Conservation (phyloP, 495 filamentous ascomycete species). For the Aspergillus indologenus region DNA sequence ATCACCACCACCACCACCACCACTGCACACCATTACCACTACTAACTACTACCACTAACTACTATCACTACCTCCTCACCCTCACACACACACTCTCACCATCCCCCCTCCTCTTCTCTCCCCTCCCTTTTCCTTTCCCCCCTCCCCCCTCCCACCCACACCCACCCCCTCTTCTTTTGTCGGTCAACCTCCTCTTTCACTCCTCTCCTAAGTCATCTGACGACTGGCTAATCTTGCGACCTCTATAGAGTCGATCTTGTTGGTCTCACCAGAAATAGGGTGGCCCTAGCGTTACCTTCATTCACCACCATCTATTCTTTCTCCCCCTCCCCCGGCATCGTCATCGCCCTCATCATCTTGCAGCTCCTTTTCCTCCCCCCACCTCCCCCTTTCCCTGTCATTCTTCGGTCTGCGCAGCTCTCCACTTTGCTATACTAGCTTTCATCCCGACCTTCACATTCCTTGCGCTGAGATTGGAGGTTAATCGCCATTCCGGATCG, state of each 20-base stretch:
- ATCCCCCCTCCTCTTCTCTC: constrained; percentile 5
- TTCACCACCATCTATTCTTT: constrained; percentile 4
- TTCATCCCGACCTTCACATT: constrained; percentile 4
- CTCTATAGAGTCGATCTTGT: constrained; percentile 19
- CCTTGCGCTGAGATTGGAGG: constrained; percentile 3
- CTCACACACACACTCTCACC: constrained; percentile 1
- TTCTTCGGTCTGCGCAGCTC: constrained; percentile 20
- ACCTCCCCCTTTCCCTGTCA: constrained; percentile 11
- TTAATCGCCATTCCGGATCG: constrained; percentile 1
- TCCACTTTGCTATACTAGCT: constrained; percentile 7
- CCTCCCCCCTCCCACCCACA: constrained; percentile 1
- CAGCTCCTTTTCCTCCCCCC: constrained; percentile 1
- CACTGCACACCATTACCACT: background rate
- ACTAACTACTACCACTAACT: constrained; percentile 2
- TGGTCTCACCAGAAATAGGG: constrained; percentile 4
- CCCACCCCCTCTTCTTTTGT: background rate
- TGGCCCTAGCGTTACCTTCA: constrained; percentile 16
- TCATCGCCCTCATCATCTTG: constrained; percentile 16
- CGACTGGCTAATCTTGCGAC: constrained; percentile 22
- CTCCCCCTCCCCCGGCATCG: constrained; percentile 2
- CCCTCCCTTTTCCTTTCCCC: constrained; percentile 6
- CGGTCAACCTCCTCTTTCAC: background rate
- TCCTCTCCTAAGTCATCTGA: constrained; percentile 19
- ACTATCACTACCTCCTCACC: constrained; percentile 11
- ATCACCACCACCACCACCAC: background rate